phyloP scores from a whole-genome alignment of 768 basidiomycete species.

The Naematelia aurantialba region DNA sequence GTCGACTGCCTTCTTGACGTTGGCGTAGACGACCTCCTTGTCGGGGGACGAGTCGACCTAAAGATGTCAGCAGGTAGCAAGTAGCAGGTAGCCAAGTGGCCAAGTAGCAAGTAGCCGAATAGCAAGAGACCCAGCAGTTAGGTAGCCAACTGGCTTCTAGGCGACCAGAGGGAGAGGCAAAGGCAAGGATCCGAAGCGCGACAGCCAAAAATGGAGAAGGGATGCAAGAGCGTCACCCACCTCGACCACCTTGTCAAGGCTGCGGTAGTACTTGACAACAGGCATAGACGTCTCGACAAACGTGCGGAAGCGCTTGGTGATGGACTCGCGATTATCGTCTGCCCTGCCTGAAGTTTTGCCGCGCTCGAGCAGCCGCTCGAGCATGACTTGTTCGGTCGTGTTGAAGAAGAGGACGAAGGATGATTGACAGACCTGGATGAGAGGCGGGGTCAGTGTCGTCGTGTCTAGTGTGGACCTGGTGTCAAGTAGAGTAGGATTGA shows the following conservation, averaged over 20 bases:
- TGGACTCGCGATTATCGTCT: conserved; percentile 91
- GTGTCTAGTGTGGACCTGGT: neutral
- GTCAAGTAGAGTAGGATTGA: neutral
- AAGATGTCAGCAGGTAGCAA: neutral
- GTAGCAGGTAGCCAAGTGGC: neutral
- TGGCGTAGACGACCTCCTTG: conserved; percentile 68
- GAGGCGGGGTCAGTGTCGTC: neutral
- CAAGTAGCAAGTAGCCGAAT: neutral
- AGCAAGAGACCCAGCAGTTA: neutral
- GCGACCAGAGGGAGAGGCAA: too few species aligned
- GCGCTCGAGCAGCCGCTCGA: conserved; percentile 76
- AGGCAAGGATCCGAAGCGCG: too few species aligned
- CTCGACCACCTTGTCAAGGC: conserved; percentile 68
- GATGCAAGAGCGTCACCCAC: conserved; percentile 54
- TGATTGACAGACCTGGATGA: conserved; percentile 68
- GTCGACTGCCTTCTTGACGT: conserved; percentile 59
- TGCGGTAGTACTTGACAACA: conserved; percentile 77
- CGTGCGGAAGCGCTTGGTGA: conserved; percentile 94
- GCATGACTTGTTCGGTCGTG: conserved; percentile 84
- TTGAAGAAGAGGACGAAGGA: conserved; percentile 78
- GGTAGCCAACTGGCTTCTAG: too few species aligned
- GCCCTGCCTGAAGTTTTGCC: conserved; percentile 91
- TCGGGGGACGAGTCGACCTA: conserved; percentile 54
- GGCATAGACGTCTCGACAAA: conserved; percentile 88
- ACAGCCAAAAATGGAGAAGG: neutral